phyloP scores from a whole-genome alignment of 345 rosid species.

The Citrus unshiu region DNA sequence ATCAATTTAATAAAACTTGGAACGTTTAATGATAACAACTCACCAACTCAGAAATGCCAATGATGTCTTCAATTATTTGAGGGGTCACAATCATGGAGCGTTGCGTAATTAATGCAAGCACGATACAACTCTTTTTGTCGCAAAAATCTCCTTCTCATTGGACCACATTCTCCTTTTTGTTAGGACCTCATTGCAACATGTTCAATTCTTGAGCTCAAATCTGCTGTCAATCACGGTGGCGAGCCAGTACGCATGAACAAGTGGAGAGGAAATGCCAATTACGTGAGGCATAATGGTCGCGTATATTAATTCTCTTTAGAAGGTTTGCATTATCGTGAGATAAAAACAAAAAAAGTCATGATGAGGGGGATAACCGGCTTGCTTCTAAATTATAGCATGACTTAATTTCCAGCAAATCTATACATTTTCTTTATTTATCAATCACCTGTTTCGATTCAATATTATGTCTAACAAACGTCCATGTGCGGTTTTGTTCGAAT shows the following conservation, averaged over 20 bases:
- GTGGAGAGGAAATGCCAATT: constrained; percentile 15
- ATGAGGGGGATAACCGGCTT: constrained; percentile 17
- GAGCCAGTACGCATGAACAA: constrained; percentile 9
- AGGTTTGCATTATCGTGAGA: neutral
- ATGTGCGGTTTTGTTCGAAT: constrained; percentile 8
- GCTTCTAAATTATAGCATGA: neutral
- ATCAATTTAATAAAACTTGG: too few relatives aligned
- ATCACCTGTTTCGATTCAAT: neutral
- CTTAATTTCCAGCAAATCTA: constrained; percentile 9
- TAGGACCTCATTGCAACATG: constrained; percentile 1
- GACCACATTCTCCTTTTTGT: too few relatives aligned
- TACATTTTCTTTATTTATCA: neutral
- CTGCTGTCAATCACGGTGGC: constrained; percentile 32
- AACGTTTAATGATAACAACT: neutral
- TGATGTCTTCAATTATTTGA: neutral
- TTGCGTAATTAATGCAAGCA: neutral
- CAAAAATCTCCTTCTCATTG: neutral
- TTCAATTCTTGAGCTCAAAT: constrained; percentile 14
- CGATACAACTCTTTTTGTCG: neutral
- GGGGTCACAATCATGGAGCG: neutral
- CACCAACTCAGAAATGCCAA: neutral
- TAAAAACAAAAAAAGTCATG: constrained; percentile 3
- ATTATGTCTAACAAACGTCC: constrained; percentile 4
- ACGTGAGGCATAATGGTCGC: constrained; percentile 5
- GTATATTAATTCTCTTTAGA: neutral